Evolutionary conservation across 768 basidiomycete species (phyloP).

Genomic region (Ramaria rubella): DNA sequence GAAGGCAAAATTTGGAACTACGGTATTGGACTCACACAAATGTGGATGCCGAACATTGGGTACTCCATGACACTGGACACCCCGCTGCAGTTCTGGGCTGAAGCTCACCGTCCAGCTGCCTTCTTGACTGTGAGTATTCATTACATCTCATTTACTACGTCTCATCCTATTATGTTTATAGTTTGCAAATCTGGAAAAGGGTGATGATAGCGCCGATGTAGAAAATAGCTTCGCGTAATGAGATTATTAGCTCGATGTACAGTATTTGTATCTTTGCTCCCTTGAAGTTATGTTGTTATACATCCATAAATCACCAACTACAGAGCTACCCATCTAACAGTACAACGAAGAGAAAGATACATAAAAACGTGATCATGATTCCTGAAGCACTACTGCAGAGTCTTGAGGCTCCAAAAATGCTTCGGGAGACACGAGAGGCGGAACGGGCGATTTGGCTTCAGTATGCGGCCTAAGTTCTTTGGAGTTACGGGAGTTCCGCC

Average conservation of each 20-base stretch:
- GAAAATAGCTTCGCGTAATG: slow-evolving; percentile 83
- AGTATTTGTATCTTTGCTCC: background rate
- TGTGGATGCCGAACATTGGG: slow-evolving; percentile 77
- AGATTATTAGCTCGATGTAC: background rate
- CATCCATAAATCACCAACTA: background rate
- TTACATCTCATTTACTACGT: background rate
- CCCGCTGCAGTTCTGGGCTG: slow-evolving; percentile 94
- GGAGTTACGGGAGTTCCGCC: slow-evolving; percentile 12
- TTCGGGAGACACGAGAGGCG: background rate
- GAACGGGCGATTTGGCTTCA: too few relatives aligned
- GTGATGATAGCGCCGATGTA: slow-evolving; percentile 91
- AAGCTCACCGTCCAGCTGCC: slow-evolving; percentile 88
- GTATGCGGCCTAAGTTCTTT: background rate
- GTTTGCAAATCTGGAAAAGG: slow-evolving; percentile 87
- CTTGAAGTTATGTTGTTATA: background rate
- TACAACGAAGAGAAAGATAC: background rate
- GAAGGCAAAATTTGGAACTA: slow-evolving; percentile 98
- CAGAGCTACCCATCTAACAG: background rate
- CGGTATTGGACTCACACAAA: slow-evolving; percentile 85
- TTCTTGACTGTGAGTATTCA: slow-evolving; percentile 72
- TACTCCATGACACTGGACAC: slow-evolving; percentile 86
- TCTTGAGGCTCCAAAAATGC: background rate
- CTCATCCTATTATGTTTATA: slow-evolving; percentile 25
- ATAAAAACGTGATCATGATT: background rate
- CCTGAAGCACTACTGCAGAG: background rate